Conservation (phyloP, 2,329 filamentous ascomycete genomes). For the Chalaropsis thielavioides region DNA sequence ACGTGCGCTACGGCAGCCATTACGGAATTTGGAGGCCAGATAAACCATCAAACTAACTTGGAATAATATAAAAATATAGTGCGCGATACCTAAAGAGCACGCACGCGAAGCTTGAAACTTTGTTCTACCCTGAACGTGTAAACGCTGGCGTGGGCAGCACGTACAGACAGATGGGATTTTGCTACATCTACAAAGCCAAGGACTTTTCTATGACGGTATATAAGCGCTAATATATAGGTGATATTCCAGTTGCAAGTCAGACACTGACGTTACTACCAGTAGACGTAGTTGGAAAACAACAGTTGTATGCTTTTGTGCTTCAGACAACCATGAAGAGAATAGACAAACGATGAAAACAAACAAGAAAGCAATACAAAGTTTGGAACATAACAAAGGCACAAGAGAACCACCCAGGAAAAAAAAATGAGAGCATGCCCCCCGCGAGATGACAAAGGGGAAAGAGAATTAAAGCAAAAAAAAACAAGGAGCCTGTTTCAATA, state of each 20-base stretch:
- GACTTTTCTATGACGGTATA: background rate
- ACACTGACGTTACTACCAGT: background rate
- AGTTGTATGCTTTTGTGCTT: background rate
- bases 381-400: conserved; percentile 4
- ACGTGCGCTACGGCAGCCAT: background rate
- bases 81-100: too few relatives aligned
- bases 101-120: too few relatives aligned
- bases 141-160: too few relatives aligned
- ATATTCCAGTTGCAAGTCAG: background rate
- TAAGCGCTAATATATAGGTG: background rate
- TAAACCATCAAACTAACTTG: too few relatives aligned
- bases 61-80: too few relatives aligned
- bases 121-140: too few relatives aligned
- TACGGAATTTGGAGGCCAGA: too few relatives aligned
- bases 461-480: background rate
- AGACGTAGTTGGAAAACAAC: background rate
- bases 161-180: too few relatives aligned
- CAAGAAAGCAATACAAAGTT: background rate
- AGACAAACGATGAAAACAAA: background rate
- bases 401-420: background rate
- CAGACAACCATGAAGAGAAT: background rate
- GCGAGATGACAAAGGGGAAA: background rate
- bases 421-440: background rate
- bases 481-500: background rate
- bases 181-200: background rate